Evolutionary conservation across 345 rosid genomes (phyloP).

Genomic region (Populus ilicifolia): DNA sequence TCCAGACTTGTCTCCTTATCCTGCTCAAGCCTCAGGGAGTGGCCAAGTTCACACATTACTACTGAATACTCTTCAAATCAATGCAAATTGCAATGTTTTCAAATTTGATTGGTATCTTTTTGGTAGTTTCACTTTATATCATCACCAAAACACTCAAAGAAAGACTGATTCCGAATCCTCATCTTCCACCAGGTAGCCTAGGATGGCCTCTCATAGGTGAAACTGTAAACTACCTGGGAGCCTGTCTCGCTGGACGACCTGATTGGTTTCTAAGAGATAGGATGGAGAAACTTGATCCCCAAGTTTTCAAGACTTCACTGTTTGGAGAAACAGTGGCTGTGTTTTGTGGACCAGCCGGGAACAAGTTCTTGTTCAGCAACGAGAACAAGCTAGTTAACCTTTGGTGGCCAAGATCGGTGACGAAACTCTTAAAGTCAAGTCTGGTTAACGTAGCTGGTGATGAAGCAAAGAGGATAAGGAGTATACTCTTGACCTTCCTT

Average conservation of each 20-base stretch:
- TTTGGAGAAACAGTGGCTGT: not conserved
- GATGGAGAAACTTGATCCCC: conserved; percentile 9
- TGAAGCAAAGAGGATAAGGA: conserved; percentile 22
- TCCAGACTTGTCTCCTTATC: too few relatives aligned
- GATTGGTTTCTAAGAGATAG: conserved; percentile 3
- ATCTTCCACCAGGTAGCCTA: conserved; percentile 17
- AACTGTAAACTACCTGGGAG: not conserved
- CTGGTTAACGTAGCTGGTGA: conserved; percentile 21
- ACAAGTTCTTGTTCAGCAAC: conserved; percentile 12
- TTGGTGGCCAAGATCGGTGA: conserved; percentile 6
- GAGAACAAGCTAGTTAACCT: conserved; percentile 10
- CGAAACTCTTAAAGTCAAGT: conserved; percentile 2
- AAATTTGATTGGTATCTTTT: not conserved
- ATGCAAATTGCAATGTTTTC: not conserved
- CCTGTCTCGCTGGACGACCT: not conserved
- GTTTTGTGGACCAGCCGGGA: conserved; percentile 6
- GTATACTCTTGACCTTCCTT: conserved; percentile 20
- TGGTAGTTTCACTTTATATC: not conserved
- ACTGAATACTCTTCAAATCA: too few relatives aligned
- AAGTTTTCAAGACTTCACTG: conserved; percentile 7
- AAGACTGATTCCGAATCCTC: not conserved
- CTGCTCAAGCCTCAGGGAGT: too few relatives aligned
- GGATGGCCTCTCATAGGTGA: conserved; percentile 13
- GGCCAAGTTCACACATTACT: too few relatives aligned
- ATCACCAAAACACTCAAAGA: not conserved